Conservation (phyloP, 441 rosid genomes). For the Erodium moschatum region DNA sequence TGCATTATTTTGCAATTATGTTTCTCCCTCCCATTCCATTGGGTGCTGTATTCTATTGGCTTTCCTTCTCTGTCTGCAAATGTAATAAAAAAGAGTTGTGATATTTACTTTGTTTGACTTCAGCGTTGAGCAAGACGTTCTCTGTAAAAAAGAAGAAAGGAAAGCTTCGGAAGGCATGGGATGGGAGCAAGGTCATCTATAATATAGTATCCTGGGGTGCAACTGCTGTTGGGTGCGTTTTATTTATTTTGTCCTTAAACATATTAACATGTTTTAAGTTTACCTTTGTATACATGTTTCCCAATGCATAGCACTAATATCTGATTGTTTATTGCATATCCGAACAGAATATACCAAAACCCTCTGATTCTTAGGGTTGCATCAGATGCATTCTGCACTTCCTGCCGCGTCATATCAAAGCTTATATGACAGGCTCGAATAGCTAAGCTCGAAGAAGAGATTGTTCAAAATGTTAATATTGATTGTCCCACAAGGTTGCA, state of each 20-base stretch:
- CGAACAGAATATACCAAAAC: not conserved
- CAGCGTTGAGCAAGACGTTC: constrained; percentile 58
- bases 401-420: constrained; percentile 3
- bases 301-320: not conserved
- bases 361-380: not conserved
- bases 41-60: not conserved
- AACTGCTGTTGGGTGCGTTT: constrained; percentile 3
- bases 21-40: not conserved
- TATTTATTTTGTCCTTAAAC: not conserved
- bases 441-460: not conserved
- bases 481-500: not conserved
- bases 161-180: constrained; percentile 8
- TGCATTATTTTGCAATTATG: not conserved
- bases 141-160: constrained; percentile 4
- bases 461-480: not conserved
- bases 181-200: constrained; percentile 6
- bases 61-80: not conserved
- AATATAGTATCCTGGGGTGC: constrained; percentile 5
- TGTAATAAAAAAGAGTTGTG: constrained; percentile 13
- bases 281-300: not conserved
- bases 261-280: not conserved
- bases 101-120: constrained; percentile 22
- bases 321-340: not conserved
- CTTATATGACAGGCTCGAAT: not conserved
- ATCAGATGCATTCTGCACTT: not conserved